phyloP scores from a whole-genome alignment of 2,329 filamentous ascomycete genomes.

The Sclerotinia sclerotiorum region DNA sequence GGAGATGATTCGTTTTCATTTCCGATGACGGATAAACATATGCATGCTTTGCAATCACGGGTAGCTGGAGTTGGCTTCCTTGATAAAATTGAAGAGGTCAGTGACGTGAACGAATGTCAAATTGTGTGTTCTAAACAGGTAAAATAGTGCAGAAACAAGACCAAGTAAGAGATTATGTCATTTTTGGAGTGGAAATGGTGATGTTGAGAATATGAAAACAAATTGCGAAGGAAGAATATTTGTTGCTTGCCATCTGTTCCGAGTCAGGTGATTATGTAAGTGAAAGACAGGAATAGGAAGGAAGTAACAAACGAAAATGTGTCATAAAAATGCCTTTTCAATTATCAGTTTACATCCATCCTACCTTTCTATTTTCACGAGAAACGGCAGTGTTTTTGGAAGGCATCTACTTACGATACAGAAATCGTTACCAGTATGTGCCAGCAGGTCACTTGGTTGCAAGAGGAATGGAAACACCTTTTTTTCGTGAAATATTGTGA shows the following conservation, averaged over 20 bases:
- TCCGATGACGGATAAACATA: background rate
- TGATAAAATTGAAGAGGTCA: background rate
- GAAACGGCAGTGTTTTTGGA: too few relatives aligned
- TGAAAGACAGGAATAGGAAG: background rate
- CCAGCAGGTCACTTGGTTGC: too few relatives aligned
- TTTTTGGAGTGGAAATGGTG: background rate
- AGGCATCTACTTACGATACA: background rate
- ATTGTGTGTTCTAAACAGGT: background rate
- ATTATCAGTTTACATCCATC: background rate
- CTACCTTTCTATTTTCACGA: background rate
- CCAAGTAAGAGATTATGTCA: too few relatives aligned
- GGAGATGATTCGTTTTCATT: background rate
- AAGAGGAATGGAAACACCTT: background rate
- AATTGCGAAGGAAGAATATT: background rate
- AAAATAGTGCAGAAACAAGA: background rate
- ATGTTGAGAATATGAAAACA: background rate
- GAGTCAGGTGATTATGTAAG: conserved; percentile 3
- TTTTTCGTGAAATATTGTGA: background rate
- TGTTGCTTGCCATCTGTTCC: background rate
- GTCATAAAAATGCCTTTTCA: background rate
- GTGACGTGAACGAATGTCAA: background rate
- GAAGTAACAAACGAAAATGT: background rate
- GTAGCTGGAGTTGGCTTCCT: background rate
- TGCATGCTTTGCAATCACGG: background rate
- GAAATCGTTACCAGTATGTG: background rate